Evolutionary conservation across 768 basidiomycete genomes (phyloP).

Genomic region (Hortiboletus flavorubellus): DNA sequence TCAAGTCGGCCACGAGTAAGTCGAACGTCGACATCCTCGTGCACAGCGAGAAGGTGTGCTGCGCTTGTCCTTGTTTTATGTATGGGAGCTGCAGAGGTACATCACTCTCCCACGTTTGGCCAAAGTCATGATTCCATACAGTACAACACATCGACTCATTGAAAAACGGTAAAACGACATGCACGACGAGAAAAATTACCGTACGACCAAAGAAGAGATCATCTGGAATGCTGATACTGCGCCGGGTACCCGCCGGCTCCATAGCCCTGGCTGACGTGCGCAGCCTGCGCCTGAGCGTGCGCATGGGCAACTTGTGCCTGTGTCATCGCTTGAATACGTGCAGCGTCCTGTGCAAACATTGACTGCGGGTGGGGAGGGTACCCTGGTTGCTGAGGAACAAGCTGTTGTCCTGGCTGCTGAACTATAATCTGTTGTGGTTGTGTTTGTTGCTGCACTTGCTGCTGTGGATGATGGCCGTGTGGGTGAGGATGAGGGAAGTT

Average conservation of each 20-base stretch:
- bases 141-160: neutral
- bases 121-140: neutral
- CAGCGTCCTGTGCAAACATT: slow-evolving; percentile 34
- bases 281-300: slow-evolving; percentile 38
- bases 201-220: neutral
- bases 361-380: slow-evolving; percentile 34
- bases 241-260: slow-evolving; percentile 26
- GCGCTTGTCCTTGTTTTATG: slow-evolving; percentile 5
- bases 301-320: slow-evolving; percentile 42
- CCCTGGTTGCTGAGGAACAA: slow-evolving; percentile 33
- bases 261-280: slow-evolving; percentile 30
- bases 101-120: slow-evolving; percentile 27
- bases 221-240: slow-evolving; percentile 33
- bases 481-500: slow-evolving; percentile 65
- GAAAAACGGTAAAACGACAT: slow-evolving; percentile 3
- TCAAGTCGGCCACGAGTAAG: slow-evolving; percentile 76
- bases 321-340: slow-evolving; percentile 36
- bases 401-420: slow-evolving; percentile 37
- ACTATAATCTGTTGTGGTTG: slow-evolving; percentile 38
- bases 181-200: neutral
- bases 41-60: slow-evolving; percentile 3
- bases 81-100: slow-evolving; percentile 6
- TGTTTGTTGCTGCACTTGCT: slow-evolving; percentile 40
- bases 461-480: slow-evolving; percentile 45
- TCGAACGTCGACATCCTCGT: slow-evolving; percentile 68